Evolutionary conservation across 2,329 filamentous ascomycete species (phyloP).

Genomic region (Exophiala calicioides): DNA sequence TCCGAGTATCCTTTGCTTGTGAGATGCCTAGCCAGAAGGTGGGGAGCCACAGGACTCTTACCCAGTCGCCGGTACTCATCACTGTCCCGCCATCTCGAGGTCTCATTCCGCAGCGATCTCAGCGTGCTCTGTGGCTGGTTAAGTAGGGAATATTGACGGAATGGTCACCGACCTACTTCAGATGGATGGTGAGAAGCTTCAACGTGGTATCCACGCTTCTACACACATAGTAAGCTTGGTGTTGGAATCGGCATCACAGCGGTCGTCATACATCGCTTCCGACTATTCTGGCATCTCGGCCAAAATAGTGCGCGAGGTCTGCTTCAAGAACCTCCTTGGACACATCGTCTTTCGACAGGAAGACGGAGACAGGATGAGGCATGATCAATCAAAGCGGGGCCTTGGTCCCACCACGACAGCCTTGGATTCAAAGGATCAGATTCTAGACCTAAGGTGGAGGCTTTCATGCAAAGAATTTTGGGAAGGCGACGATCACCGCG

Average conservation of each 20-base stretch:
- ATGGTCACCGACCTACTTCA: constrained; percentile 13
- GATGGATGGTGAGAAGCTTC: constrained; percentile 8
- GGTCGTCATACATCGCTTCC: constrained; percentile 10
- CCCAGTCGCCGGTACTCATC: constrained; percentile 13
- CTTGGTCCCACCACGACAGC: not conserved
- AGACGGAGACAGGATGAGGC: constrained; percentile 7
- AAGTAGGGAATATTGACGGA: too few species aligned
- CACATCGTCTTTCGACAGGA: constrained; percentile 13
- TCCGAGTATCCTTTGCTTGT: constrained; percentile 12
- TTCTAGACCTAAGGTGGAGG: not conserved
- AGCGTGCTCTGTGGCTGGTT: constrained; percentile 12
- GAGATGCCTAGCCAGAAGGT: not conserved
- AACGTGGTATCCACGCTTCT: constrained; percentile 9
- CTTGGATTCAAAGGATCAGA: constrained; percentile 4
- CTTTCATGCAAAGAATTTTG: constrained; percentile 8
- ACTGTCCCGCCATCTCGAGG: constrained; percentile 15
- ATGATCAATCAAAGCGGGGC: constrained; percentile 8
- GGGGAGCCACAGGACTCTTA: not conserved
- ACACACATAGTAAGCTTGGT: not conserved
- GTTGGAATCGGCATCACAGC: not conserved
- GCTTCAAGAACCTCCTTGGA: constrained; percentile 19
- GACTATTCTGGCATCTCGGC: constrained; percentile 15
- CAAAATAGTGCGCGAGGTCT: constrained; percentile 19
- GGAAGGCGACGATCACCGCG: constrained; percentile 10
- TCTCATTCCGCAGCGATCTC: constrained; percentile 16